phyloP scores from a whole-genome alignment of 2,329 filamentous ascomycete species.

The Verticillium zaregamsianum region DNA sequence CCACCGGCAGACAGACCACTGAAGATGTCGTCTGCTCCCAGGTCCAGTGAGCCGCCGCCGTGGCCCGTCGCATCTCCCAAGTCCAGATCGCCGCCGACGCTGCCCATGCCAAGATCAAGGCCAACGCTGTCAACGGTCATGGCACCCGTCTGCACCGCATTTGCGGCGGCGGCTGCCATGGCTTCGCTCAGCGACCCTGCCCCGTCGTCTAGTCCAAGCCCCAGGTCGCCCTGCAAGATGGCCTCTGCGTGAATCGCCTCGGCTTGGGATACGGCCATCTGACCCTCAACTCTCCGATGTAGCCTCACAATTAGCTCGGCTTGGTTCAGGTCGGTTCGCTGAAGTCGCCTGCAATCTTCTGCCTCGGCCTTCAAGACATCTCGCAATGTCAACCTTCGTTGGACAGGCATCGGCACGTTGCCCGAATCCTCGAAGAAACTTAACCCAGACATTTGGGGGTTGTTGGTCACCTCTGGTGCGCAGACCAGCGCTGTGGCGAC shows the following conservation, averaged over 20 bases:
- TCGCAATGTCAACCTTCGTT: constrained; percentile 51
- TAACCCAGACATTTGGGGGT: constrained; percentile 26
- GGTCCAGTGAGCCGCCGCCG: constrained; percentile 34
- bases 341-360: constrained; percentile 51
- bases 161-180: constrained; percentile 35
- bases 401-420: constrained; percentile 30
- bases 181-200: constrained; percentile 30
- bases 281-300: constrained; percentile 61
- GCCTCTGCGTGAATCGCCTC: constrained; percentile 29
- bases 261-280: constrained; percentile 42
- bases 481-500: constrained; percentile 66
- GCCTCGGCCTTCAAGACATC: constrained; percentile 55
- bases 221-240: constrained; percentile 39
- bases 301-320: constrained; percentile 62
- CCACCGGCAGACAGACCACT: constrained; percentile 32
- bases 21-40: constrained; percentile 32
- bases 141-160: constrained; percentile 29
- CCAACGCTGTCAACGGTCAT: constrained; percentile 36
- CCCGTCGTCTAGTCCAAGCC: constrained; percentile 31
- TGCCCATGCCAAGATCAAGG: constrained; percentile 41
- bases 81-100: constrained; percentile 33
- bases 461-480: constrained; percentile 54
- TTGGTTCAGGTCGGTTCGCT: constrained; percentile 50
- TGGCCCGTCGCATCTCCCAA: constrained; percentile 29
- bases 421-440: constrained; percentile 29